Base-by-base conservation (phyloP, 768 basidiomycete species). In the Filobasidium floriforme region DNA sequence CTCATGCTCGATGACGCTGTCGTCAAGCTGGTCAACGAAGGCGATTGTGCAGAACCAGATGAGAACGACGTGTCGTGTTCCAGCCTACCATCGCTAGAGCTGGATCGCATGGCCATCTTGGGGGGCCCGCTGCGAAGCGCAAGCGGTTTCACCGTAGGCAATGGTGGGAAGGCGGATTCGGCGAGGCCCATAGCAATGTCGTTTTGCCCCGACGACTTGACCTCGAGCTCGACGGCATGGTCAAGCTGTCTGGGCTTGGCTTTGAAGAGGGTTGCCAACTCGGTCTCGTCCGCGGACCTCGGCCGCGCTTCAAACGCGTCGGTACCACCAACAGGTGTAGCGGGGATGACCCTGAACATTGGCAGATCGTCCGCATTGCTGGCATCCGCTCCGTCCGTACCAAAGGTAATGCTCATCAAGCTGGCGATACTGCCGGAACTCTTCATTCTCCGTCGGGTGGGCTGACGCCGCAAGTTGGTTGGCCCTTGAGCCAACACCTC, bases 371-470 rank as follows among this genome's bases (percentile, higher is more conserved):
- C n/a, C 26, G 18, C 54, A 6, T 15, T 49, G 18, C 22, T 49
- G 46, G 15, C 46, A 14, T 22, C 54, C 7, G 54, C 54, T 15
- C 24, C 24, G 54, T 57, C 54, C 4, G 54, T 57, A 1, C 54
- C 54, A 26, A 57, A 57, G 26, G 54, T 57, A 24, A 57, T 57
- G n/a, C 54, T 57, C 54, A 57, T 15, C 29, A 57, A 28, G 26
- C 54, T 57, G 54, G 54, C 54, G 54, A 57, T 57, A 57, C 54
- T 57, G 29, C 54, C 54, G 15, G 54, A 57, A 24, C 54, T 57
- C 26, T 57, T 32, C 54, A 57, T 57, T 7, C 54, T 24, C 18
- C 46, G 46, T 49, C 46, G 46, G 6, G 46, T 49, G 12, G 46
- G 46, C 12, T 49, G 46, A 18, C 46, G 46, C 5, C 46, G 46